phyloP scores from a whole-genome alignment of 2,329 filamentous ascomycete genomes.

The Arthroderma sp. region DNA sequence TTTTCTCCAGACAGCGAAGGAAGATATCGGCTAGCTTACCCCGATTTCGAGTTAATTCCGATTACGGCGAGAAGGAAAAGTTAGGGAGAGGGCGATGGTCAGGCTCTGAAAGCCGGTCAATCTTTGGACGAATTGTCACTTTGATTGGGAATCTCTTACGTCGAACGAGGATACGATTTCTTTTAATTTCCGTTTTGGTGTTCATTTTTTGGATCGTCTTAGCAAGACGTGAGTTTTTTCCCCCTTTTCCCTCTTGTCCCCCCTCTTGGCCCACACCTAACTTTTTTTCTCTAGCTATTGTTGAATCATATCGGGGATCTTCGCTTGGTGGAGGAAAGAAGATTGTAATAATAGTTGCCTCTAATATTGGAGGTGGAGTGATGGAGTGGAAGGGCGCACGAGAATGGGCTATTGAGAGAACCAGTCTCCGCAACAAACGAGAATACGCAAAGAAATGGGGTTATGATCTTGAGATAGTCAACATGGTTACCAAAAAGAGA shows the following conservation, averaged over 20 bases:
- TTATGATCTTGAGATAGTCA: slow-evolving; percentile 89
- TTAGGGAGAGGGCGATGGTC: slow-evolving; percentile 47
- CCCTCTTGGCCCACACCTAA: slow-evolving; percentile 4
- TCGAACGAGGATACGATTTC: slow-evolving; percentile 50
- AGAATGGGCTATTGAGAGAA: slow-evolving; percentile 95
- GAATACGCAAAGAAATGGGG: slow-evolving; percentile 80
- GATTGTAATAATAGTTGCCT: slow-evolving; percentile 82
- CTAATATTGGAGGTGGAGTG: slow-evolving; percentile 89
- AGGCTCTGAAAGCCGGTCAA: slow-evolving; percentile 22
- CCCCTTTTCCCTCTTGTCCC: neutral
- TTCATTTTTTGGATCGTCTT: slow-evolving; percentile 54
- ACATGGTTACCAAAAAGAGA: slow-evolving; percentile 97
- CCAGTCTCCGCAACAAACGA: slow-evolving; percentile 90
- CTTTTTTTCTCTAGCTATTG: slow-evolving; percentile 40
- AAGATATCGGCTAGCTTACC: slow-evolving; percentile 68
- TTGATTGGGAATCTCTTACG: slow-evolving; percentile 42
- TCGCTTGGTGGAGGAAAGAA: slow-evolving; percentile 74
- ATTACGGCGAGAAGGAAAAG: slow-evolving; percentile 69
- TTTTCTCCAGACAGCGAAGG: slow-evolving; percentile 74
- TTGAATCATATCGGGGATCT: slow-evolving; percentile 54
- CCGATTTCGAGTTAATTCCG: slow-evolving; percentile 45
- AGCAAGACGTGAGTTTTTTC: slow-evolving; percentile 53
- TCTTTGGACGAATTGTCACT: slow-evolving; percentile 21
- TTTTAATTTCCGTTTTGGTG: slow-evolving; percentile 47
- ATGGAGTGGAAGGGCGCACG: slow-evolving; percentile 98